Percentiles rank a stretch among this genome's conserved stretches.
Evolutionary conservation across 768 basidiomycete species (phyloP).

Genomic region (Grammothele lineata): DNA sequence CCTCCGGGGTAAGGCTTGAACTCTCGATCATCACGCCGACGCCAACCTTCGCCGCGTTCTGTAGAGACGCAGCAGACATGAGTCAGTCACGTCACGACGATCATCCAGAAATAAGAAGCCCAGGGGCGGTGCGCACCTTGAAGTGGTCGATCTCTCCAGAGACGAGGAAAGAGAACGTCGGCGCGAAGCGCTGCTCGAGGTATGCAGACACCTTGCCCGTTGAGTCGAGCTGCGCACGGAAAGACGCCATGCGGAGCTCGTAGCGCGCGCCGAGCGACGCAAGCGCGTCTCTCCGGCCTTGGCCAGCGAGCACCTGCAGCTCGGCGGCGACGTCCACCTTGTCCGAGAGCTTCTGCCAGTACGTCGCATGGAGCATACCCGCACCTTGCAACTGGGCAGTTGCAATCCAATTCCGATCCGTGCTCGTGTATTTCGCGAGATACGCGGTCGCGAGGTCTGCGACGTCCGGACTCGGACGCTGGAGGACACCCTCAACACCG

Average conservation of each 20-base stretch:
- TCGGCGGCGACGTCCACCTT: slow-evolving; percentile 98
- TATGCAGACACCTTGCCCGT: slow-evolving; percentile 93
- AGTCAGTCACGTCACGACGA: background rate
- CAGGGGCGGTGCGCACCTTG: slow-evolving; percentile 63
- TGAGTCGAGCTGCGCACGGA: slow-evolving; percentile 92
- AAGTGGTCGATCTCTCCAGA: slow-evolving; percentile 98
- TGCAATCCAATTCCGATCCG: slow-evolving; percentile 84
- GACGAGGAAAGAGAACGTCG: slow-evolving; percentile 90
- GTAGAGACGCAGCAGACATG: slow-evolving; percentile 1
- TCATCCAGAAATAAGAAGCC: background rate
- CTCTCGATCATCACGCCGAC: slow-evolving; percentile 98
- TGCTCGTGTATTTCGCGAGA: slow-evolving; percentile 72
- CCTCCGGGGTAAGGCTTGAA: slow-evolving; percentile 73
- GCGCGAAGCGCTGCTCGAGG: slow-evolving; percentile 94
- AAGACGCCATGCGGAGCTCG: slow-evolving; percentile 89
- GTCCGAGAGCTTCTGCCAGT: slow-evolving; percentile 94
- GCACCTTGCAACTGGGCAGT: slow-evolving; percentile 83
- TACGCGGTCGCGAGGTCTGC: slow-evolving; percentile 72
- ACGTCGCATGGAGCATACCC: slow-evolving; percentile 85
- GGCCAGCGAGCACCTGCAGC: slow-evolving; percentile 75
- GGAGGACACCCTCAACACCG: slow-evolving; percentile 81
- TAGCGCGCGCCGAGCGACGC: slow-evolving; percentile 96
- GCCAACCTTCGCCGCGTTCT: slow-evolving; percentile 94
- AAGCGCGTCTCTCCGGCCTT: slow-evolving; percentile 81
- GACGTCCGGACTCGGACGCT: slow-evolving; percentile 69